Evolutionary conservation across 345 rosid genomes (phyloP).

Genomic region (Chamaenerion angustifolium): DNA sequence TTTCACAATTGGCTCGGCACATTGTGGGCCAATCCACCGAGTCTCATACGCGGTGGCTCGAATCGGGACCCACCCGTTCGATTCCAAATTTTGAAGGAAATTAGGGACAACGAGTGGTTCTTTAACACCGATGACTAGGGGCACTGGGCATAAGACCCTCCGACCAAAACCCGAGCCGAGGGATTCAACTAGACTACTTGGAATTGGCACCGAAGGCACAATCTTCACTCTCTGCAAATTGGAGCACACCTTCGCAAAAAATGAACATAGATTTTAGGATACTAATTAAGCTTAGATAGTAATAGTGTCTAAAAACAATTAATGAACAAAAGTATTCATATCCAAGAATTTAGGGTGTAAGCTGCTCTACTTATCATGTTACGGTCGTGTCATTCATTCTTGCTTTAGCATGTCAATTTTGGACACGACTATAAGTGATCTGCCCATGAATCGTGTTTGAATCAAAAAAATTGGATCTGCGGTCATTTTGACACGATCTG

Average conservation of each 20-base stretch:
- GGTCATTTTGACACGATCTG: too few relatives aligned
- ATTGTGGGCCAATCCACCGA: conserved; percentile 34
- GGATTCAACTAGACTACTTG: conserved; percentile 20
- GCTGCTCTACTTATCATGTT: too few relatives aligned
- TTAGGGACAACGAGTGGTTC: conserved; percentile 48
- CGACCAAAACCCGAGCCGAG: conserved; percentile 31
- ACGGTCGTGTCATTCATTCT: too few relatives aligned
- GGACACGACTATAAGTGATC: too few relatives aligned
- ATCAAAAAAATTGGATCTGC: too few relatives aligned
- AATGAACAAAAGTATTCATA: too few relatives aligned
- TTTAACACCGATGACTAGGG: conserved; percentile 28
- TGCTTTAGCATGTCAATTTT: too few relatives aligned
- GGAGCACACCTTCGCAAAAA: conserved; percentile 13
- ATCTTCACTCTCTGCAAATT: conserved; percentile 10
- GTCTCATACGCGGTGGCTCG: conserved; percentile 48
- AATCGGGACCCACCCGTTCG: conserved; percentile 27
- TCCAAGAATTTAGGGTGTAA: too few relatives aligned
- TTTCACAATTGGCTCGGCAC: conserved; percentile 23
- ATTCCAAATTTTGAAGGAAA: conserved; percentile 27
- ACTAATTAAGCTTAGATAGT: neutral
- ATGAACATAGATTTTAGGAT: neutral
- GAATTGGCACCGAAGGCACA: conserved; percentile 32
- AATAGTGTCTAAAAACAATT: too few relatives aligned
- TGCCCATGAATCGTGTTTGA: too few relatives aligned
- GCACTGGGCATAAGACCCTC: conserved; percentile 37